Percentiles rank a stretch among this genome's conserved stretches.
These are phyloP conservation scores for Chimonanthus praecox DNA, from an alignment of 164 flowering plant genomes.

Conservation along the genomic window DNA sequence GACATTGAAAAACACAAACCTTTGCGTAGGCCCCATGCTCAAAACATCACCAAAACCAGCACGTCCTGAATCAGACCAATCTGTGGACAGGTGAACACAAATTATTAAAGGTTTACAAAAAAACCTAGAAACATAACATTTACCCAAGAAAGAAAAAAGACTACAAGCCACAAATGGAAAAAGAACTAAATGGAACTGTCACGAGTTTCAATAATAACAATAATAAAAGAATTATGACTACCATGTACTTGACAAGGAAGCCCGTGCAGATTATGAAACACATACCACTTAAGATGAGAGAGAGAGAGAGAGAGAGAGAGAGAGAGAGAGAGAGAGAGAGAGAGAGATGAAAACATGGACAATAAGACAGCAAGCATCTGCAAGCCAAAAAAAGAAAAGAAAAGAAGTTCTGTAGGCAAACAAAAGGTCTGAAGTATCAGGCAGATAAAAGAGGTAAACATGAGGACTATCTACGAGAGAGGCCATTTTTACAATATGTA, in stretches of 20 bases:
- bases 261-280: neutral
- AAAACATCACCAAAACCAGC: conserved; percentile 58
- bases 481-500: no score
- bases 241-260: no score
- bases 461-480: no score
- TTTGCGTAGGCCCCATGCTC: conserved; percentile 39
- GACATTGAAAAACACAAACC: conserved; percentile 34
- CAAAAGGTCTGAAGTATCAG: no score
- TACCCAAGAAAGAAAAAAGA: neutral
- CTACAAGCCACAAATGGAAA: neutral
- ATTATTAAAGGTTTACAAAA: neutral
- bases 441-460: no score
- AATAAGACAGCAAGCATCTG: no score
- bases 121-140: neutral
- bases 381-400: no score
- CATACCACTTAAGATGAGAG: neutral
- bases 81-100: conserved; percentile 27
- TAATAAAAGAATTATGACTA: no score
- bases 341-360: neutral
- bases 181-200: neutral
- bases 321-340: neutral
- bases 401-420: no score
- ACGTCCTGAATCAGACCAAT: conserved; percentile 71
- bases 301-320: neutral
- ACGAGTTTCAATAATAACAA: neutral